Percentiles rank a stretch among this genome's conserved stretches.
These are phyloP conservation scores for Isoetes taiwanensis DNA, from an alignment of 75 land plant genomes.

Conservation along the genomic window DNA sequence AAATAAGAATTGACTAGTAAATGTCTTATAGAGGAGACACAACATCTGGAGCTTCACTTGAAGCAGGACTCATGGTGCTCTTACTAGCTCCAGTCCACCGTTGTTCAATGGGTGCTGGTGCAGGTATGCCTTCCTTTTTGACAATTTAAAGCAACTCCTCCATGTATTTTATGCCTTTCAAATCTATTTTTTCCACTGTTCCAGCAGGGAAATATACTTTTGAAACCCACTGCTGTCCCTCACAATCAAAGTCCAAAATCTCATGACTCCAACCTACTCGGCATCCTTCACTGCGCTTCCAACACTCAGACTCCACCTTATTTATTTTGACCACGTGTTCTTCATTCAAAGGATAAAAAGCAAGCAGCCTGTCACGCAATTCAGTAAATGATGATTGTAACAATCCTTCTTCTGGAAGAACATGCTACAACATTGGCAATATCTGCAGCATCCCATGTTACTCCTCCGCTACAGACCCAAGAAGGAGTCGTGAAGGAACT, in stretches of 20 bases:
- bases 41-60: constrained; percentile 44
- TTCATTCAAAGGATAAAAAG: constrained; percentile 79
- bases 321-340: constrained; percentile 76
- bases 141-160: constrained; percentile 67
- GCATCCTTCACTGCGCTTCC: constrained; percentile 88
- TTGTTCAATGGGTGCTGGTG: constrained; percentile 97
- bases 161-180: constrained; percentile 72
- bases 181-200: constrained; percentile 45
- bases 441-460: too few species aligned
- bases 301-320: constrained; percentile 97
- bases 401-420: constrained; percentile 22
- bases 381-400: constrained; percentile 71
- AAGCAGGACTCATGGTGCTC: constrained; percentile 85
- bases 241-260: constrained; percentile 96
- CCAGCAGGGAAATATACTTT: constrained; percentile 91
- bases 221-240: constrained; percentile 99
- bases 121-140: constrained; percentile 68
- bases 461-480: too few species aligned
- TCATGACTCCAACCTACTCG: constrained; percentile 94
- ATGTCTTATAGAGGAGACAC: too few species aligned
- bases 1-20: too few species aligned
- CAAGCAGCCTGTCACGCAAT: constrained; percentile 82
- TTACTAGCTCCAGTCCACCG: constrained; percentile 85
- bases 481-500: too few species aligned
- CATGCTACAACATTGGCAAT: too few species aligned